These are phyloP conservation scores for Parasitella parasitica DNA, from an alignment of 371 early-diverging fungal species.

Conservation along the genomic window DNA sequence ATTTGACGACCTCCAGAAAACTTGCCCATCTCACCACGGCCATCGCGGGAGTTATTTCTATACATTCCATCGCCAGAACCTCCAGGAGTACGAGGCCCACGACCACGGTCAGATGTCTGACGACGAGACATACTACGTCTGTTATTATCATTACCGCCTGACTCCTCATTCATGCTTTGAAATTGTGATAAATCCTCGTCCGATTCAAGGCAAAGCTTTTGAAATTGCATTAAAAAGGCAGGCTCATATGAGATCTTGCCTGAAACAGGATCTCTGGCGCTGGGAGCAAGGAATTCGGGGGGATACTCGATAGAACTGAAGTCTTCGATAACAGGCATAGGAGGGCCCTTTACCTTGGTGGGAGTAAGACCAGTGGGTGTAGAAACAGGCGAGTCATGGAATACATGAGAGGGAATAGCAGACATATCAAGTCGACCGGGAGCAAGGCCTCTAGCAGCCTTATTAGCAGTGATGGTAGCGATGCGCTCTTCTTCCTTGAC, in stretches of 20 bases:
- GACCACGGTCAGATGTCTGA: conserved; percentile 61
- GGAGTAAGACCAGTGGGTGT: conserved; percentile 17
- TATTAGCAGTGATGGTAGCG: conserved; percentile 37
- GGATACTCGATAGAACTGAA: conserved; percentile 43
- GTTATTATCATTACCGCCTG: conserved; percentile 19
- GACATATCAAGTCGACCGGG: conserved; percentile 37
- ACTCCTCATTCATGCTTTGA: conserved; percentile 64
- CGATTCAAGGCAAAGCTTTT: conserved; percentile 60
- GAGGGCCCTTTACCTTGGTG: conserved; percentile 27
- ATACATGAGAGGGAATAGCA: conserved; percentile 29
- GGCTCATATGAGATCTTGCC: conserved; percentile 65
- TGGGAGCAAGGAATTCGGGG: conserved; percentile 42
- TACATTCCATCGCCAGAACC: conserved; percentile 45
- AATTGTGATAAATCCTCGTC: conserved; percentile 70
- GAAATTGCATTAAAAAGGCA: conserved; percentile 82
- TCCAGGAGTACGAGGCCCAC: conserved; percentile 54
- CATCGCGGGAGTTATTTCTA: conserved; percentile 43
- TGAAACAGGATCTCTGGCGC: conserved; percentile 33
- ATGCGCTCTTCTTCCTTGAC: conserved; percentile 31
- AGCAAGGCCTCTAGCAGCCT: conserved; percentile 26
- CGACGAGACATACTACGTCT: conserved; percentile 47
- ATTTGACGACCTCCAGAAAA: conserved; percentile 46
- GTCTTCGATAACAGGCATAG: conserved; percentile 36
- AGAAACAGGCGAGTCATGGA: conserved; percentile 18
- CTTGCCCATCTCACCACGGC: conserved; percentile 51